Percentiles rank a stretch among this genome's conserved stretches.
phyloP scores from a whole-genome alignment of 352 stramenopile genomes.

The Pythium myriotylum region DNA sequence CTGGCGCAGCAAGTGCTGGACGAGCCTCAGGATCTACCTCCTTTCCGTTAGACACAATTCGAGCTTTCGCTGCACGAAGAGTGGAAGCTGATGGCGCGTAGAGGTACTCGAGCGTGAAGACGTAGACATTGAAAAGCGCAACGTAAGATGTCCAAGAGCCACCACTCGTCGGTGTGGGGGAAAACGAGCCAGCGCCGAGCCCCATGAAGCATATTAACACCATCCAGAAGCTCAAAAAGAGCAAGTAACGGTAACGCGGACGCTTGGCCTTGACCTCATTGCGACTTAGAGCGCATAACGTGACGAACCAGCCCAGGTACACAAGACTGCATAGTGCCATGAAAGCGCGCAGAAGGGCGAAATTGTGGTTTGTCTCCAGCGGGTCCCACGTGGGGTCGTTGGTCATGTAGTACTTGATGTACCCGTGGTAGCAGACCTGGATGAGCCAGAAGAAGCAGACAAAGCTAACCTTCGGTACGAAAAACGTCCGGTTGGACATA shows the following conservation, averaged over 20 bases:
- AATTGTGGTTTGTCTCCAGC: conserved; percentile 41
- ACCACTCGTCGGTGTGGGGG: conserved; percentile 44
- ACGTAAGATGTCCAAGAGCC: conserved; percentile 53
- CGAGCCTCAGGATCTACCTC: conserved; percentile 27
- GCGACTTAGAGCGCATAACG: conserved; percentile 42
- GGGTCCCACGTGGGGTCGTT: conserved; percentile 56
- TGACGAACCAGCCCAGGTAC: conserved; percentile 55
- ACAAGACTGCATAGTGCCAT: conserved; percentile 43
- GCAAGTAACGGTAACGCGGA: conserved; percentile 52
- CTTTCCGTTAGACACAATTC: conserved; percentile 14
- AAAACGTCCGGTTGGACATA: conserved; percentile 60
- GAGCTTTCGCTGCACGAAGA: conserved; percentile 33
- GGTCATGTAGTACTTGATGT: conserved; percentile 67
- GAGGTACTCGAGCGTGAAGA: conserved; percentile 58
- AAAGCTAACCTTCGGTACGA: conserved; percentile 51
- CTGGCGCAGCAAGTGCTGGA: conserved; percentile 21
- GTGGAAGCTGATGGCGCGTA: conserved; percentile 51
- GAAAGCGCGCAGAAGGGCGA: conserved; percentile 38
- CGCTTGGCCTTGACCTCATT: conserved; percentile 47
- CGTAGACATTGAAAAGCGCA: conserved; percentile 65
- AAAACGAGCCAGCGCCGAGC: conserved; percentile 44
- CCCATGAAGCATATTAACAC: conserved; percentile 49
- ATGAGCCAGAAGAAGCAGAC: conserved; percentile 60
- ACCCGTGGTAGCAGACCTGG: conserved; percentile 51
- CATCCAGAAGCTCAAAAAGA: conserved; percentile 50